Percentiles rank a stretch among this genome's conserved stretches.
phyloP scores from a whole-genome alignment of 148 eudicot genomes.

The Silene latifolia region DNA sequence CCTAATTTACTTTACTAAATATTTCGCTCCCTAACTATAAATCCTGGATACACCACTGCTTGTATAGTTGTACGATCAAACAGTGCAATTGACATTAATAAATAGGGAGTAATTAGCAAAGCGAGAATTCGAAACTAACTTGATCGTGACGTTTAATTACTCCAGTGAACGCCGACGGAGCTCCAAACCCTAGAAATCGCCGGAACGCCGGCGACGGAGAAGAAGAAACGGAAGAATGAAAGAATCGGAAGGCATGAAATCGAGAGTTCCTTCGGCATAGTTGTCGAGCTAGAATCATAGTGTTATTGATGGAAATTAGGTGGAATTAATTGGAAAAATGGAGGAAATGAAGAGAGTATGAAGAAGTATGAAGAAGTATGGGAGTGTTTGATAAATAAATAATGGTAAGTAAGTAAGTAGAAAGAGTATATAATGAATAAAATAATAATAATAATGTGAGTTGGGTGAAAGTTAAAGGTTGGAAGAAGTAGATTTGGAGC shows the following conservation, averaged over 20 bases:
- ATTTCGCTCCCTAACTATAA: too few relatives aligned
- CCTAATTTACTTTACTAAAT: too few relatives aligned
- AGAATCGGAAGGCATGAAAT: conserved; percentile 23
- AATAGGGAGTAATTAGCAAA: not conserved
- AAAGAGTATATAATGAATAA: too few relatives aligned
- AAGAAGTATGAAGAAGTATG: not conserved
- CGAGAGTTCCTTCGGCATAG: conserved; percentile 20
- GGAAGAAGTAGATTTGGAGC: too few relatives aligned
- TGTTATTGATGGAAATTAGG: not conserved
- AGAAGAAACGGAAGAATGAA: conserved; percentile 25
- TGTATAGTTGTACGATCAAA: not conserved
- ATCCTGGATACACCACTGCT: too few relatives aligned
- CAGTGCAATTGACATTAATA: not conserved
- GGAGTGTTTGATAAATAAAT: not conserved
- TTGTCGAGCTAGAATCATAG: conserved; percentile 22
- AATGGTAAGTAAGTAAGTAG: too few relatives aligned
- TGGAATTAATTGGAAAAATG: not conserved
- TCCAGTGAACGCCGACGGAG: conserved; percentile 3
- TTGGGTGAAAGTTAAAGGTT: too few relatives aligned
- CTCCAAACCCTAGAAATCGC: conserved; percentile 13
- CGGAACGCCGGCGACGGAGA: conserved; percentile 12
- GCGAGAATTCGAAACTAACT: conserved; percentile 26
- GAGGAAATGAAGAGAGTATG: not conserved
- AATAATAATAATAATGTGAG: too few relatives aligned
- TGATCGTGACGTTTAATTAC: conserved; percentile 7